Evolutionary conservation across 2,329 filamentous ascomycete species (phyloP).

Genomic region (Phialophora tarda): DNA sequence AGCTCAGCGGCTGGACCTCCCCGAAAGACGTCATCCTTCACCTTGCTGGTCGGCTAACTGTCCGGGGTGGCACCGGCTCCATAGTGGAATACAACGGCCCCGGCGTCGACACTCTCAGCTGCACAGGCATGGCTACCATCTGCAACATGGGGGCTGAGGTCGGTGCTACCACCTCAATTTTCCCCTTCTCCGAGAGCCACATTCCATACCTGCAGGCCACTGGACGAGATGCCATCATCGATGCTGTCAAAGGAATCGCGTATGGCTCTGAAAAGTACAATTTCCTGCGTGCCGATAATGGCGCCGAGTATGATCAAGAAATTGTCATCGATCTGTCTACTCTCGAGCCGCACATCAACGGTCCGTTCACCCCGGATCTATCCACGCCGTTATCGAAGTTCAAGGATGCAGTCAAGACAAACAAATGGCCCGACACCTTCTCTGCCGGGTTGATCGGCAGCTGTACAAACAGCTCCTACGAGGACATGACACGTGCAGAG

Average conservation of each 20-base stretch:
- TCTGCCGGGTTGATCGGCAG: slow-evolving; percentile 94
- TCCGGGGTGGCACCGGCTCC: slow-evolving; percentile 90
- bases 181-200: slow-evolving; percentile 87
- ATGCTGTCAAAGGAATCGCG: slow-evolving; percentile 68
- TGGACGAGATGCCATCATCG: slow-evolving; percentile 72
- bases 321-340: slow-evolving; percentile 88
- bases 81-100: slow-evolving; percentile 94
- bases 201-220: slow-evolving; percentile 86
- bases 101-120: slow-evolving; percentile 85
- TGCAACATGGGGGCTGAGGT: slow-evolving; percentile 88
- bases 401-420: slow-evolving; percentile 78
- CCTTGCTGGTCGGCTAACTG: slow-evolving; percentile 86
- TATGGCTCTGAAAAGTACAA: slow-evolving; percentile 63
- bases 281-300: slow-evolving; percentile 76
- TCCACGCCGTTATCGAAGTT: slow-evolving; percentile 92
- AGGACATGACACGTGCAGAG: slow-evolving; percentile 97
- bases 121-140: slow-evolving; percentile 90
- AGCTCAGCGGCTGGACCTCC: slow-evolving; percentile 86
- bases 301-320: slow-evolving; percentile 85
- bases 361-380: slow-evolving; percentile 93
- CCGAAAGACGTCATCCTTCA: slow-evolving; percentile 95
- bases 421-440: slow-evolving; percentile 88
- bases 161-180: slow-evolving; percentile 92
- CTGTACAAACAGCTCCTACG: slow-evolving; percentile 98
- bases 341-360: slow-evolving; percentile 95